phyloP scores from a whole-genome alignment of 805 yeast species.

The Clavispora carvajalis region DNA sequence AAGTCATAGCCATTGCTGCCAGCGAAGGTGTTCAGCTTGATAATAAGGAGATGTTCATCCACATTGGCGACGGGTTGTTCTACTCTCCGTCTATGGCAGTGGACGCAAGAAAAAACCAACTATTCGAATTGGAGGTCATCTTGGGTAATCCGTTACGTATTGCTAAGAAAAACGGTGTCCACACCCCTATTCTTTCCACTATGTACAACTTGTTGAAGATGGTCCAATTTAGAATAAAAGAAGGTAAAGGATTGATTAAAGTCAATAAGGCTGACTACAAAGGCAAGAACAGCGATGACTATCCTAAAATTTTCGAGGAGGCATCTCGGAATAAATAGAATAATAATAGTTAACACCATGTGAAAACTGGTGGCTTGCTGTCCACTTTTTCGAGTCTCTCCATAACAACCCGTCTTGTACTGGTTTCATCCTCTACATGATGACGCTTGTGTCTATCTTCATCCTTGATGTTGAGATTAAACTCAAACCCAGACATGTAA shows the following conservation, averaged over 20 bases:
- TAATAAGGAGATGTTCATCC: constrained; percentile 32
- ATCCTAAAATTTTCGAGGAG: constrained; percentile 12
- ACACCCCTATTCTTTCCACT: constrained; percentile 54
- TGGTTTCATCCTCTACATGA: constrained; percentile 4
- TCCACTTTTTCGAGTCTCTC: constrained; percentile 55
- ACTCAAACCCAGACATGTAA: constrained; percentile 20
- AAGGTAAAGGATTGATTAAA: constrained; percentile 39
- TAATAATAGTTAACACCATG: constrained; percentile 61
- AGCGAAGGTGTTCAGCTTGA: constrained; percentile 60
- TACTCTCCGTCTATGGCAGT: constrained; percentile 72
- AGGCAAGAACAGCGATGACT: constrained; percentile 13
- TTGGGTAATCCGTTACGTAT: constrained; percentile 55
- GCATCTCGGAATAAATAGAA: neutral
- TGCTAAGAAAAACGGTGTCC: constrained; percentile 11
- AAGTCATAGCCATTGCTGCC: constrained; percentile 58
- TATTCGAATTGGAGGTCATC: constrained; percentile 67
- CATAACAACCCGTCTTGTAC: constrained; percentile 46
- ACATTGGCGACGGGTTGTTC: constrained; percentile 35
- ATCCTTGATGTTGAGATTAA: constrained; percentile 13
- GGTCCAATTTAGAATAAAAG: constrained; percentile 59
- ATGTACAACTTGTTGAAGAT: constrained; percentile 57
- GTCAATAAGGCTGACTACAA: constrained; percentile 9
- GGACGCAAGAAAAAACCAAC: constrained; percentile 60
- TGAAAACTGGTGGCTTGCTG: constrained; percentile 57
- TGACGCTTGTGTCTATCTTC: constrained; percentile 1